A percentile compares a stretch with the other conserved stretches of the same genome.
Conservation (phyloP, 345 rosid species). For the Sisymbrium irio region DNA sequence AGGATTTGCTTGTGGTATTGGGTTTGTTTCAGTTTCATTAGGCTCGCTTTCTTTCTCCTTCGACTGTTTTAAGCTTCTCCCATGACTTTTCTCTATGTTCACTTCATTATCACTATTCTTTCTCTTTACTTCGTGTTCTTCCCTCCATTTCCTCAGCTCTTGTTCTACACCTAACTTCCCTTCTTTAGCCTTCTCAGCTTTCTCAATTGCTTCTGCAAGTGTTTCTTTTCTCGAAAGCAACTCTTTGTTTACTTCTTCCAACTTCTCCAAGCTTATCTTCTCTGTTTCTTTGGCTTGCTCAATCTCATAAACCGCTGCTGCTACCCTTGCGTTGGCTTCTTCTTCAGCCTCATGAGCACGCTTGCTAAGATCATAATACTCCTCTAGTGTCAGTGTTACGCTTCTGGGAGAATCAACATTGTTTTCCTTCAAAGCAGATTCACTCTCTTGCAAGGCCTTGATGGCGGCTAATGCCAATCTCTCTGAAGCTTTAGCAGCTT, state of each 20-base stretch:
- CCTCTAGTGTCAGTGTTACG: conserved; percentile 72
- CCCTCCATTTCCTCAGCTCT: conserved; percentile 86
- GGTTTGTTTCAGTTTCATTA: conserved; percentile 24
- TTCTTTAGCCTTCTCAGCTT: conserved; percentile 86
- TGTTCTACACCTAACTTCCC: conserved; percentile 81
- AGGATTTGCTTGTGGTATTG: conserved; percentile 35
- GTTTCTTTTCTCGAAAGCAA: conserved; percentile 56
- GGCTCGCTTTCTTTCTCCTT: conserved; percentile 42
- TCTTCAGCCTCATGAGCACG: conserved; percentile 80
- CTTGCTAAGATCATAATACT: conserved; percentile 86
- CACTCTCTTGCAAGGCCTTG: conserved; percentile 84
- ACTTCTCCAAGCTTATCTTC: conserved; percentile 44
- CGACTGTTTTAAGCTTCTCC: conserved; percentile 39
- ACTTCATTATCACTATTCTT: conserved; percentile 43
- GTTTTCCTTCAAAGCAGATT: conserved; percentile 40
- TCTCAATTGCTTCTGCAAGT: conserved; percentile 61
- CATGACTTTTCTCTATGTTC: conserved; percentile 27
- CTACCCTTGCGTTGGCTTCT: conserved; percentile 65
- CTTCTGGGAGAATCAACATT: conserved; percentile 49
- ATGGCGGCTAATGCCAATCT: conserved; percentile 79
- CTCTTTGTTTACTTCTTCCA: conserved; percentile 67
- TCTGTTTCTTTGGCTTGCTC: conserved; percentile 76
- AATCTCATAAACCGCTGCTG: conserved; percentile 63
- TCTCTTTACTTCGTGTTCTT: conserved; percentile 64
- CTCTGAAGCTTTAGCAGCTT: conserved; percentile 85